phyloP scores from a whole-genome alignment of 2,329 filamentous ascomycete genomes.

The Cercospora canescens region DNA sequence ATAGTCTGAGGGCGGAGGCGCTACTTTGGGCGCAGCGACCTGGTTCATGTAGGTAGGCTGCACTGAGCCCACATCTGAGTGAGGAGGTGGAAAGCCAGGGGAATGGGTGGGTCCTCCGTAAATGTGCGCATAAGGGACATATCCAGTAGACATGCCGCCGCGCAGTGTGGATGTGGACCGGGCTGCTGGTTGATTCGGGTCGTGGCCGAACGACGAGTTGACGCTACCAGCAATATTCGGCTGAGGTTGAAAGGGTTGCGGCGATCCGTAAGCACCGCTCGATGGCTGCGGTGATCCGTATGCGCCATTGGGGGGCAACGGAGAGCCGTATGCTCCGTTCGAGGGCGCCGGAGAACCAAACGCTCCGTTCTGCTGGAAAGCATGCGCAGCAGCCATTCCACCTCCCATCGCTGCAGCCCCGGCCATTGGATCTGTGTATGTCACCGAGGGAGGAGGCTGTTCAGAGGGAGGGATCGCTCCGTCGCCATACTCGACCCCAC shows the following conservation, averaged over 20 bases:
- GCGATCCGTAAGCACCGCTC: constrained; percentile 10
- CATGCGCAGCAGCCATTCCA: constrained; percentile 13
- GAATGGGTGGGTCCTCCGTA: constrained; percentile 30
- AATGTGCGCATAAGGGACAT: constrained; percentile 38
- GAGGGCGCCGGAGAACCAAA: constrained; percentile 1
- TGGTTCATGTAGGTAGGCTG: constrained; percentile 29
- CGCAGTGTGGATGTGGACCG: constrained; percentile 25
- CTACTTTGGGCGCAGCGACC: constrained; percentile 21
- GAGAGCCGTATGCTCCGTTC: constrained; percentile 4
- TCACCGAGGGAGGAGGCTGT: constrained; percentile 5
- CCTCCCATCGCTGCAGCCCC: constrained; percentile 17
- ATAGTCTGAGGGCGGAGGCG: constrained; percentile 20
- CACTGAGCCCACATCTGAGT: constrained; percentile 24
- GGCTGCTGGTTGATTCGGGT: constrained; percentile 11
- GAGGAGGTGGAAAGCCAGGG: constrained; percentile 19
- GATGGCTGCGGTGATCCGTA: constrained; percentile 9
- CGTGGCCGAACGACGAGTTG: constrained; percentile 7
- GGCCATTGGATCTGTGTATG: constrained; percentile 6
- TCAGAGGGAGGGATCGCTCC: constrained; percentile 17
- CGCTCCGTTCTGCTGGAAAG: constrained; percentile 10
- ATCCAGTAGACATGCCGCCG: constrained; percentile 29
- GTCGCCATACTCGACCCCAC: constrained; percentile 18
- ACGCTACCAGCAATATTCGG: constrained; percentile 11
- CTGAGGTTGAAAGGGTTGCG: constrained; percentile 14
- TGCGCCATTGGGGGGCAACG: background rate